Base-by-base conservation (phyloP, 192 early-diverging fungal species). In the Coemansia sp. region DNA sequence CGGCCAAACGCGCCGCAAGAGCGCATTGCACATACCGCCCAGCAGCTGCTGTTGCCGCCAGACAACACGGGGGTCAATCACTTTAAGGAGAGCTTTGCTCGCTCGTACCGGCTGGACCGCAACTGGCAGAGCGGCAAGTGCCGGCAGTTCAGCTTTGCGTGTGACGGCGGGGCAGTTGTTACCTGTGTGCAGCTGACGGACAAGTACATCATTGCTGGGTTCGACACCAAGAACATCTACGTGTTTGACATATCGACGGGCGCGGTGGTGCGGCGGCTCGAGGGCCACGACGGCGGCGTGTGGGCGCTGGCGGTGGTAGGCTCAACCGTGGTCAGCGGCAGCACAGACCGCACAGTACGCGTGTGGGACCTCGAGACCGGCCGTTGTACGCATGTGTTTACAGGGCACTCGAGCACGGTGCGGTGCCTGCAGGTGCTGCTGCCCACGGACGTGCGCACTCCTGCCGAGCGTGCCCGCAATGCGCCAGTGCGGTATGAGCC, bases 151-250 rank as follows among this genome's bases (percentile, higher is more conserved):
- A 86, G 83, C 31, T 96, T 99, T 61, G 91, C 61, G 16, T 66
- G 93, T 17, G 90, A 95, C 59, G 84, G 81, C 18, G 82, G 83
- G 36, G 80, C 85, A 58, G 93, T 97, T 0, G 96, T 97, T 6
- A 98, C 97, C 11, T 97, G 94, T 56, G 71, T 99, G 31, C 94
- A 97, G 64, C 94, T 96, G 79, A 96, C 97, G 62, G 83, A 83
- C n/a, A 88, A 95, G 40, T 93, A 97, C 71, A 93, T 99, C 20
- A 86, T 99, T 14, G 90, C 90, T 9, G 96, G 94, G 6, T 85
- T 91, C 11, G 95, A 97, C 71, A 93, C 95, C 40, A 85, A 90
- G 48, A 85, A 87, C 17, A 97, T 98, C 26, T 88, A 93, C 64
- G 91, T 99, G 23, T 98, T 95, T 55, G 90, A 94, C 56, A 90